Percentiles rank a stretch among this genome's conserved stretches.
Conservation (phyloP, 116 monocot species). For the Zostera marina region DNA sequence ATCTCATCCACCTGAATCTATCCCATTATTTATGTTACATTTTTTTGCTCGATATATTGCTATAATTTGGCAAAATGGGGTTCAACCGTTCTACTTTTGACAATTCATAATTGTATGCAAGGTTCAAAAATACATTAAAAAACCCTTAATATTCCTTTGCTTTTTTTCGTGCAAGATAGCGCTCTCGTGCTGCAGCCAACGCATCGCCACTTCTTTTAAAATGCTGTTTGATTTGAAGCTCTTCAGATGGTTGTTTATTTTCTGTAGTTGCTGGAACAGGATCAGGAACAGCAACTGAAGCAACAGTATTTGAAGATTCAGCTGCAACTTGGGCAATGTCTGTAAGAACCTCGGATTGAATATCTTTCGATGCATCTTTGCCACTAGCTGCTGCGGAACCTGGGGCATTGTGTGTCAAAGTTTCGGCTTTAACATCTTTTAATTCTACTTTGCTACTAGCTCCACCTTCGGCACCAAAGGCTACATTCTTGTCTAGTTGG, state of each 20-base stretch:
- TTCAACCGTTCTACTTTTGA: too few relatives aligned
- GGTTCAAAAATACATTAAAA: too few relatives aligned
- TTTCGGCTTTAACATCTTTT: neutral
- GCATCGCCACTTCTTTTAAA: conserved; percentile 64
- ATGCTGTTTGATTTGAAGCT: conserved; percentile 7
- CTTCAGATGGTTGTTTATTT: conserved; percentile 11
- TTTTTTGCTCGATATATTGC: too few relatives aligned
- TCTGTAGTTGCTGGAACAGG: conserved; percentile 7
- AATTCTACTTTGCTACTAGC: neutral
- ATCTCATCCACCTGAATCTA: too few relatives aligned
- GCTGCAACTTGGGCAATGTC: too few relatives aligned
- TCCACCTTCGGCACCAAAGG: conserved; percentile 51
- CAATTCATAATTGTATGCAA: too few relatives aligned
- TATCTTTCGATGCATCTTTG: neutral
- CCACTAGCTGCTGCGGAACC: neutral
- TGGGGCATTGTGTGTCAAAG: too few relatives aligned
- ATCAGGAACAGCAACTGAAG: neutral
- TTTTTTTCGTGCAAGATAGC: conserved; percentile 62
- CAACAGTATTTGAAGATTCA: neutral
- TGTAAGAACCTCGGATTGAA: neutral
- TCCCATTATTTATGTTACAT: too few relatives aligned
- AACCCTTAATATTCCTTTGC: conserved; percentile 35
- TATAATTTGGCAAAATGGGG: too few relatives aligned
- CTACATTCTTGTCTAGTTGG: conserved; percentile 64
- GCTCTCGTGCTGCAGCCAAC: conserved; percentile 54